Evolutionary conservation across 345 rosid genomes (phyloP), one percentile per base, ranked within the genome.

Genomic region (Hibiscus mutabilis): DNA sequence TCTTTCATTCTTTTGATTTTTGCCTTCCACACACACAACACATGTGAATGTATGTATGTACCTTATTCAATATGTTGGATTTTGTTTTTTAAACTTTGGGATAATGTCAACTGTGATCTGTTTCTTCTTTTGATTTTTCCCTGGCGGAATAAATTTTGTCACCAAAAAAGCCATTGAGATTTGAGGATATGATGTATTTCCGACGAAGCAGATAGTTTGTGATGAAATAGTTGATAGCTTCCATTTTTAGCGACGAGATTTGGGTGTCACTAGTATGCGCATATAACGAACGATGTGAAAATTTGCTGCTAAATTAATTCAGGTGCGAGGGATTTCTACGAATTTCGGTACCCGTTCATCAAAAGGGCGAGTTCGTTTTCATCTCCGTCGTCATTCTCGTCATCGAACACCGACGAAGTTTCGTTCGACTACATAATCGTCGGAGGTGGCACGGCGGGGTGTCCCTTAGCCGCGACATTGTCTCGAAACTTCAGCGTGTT

Each of bases 361-460:
- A 82, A 79, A 72, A 76, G 77, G 73, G 97, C 99, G n/a, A 95
- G 99, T 79, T 62, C 89, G 37, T 95, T 88, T 74, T 74, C 91
- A 12, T 51, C 56, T 5, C 1, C 21, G 21, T 51, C 56, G 0
- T 51, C 56, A 35, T 88, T 85, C 0, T 84, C 68, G 46, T 81
- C 94, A 73, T 75, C 89, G 42, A 81, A 37, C 35, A 76, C 83
- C n/a, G 74, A 76, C n/a, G 89, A 73, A 27, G 72, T 60, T 0
- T 74, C 67, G 2, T 95, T 82, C 61, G 99, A 95, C 73, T 95
- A 95, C 82, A 90, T 95, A 76, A 73, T 95, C 11, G 88, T 90
- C 13, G 99, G 99, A 3, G 99, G 99, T 0, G 99, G 99, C 61
- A 89, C 99, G 29, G 99, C 99, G 0, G 99, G 97, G 16, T 95